Evolutionary conservation across 2,329 filamentous ascomycete genomes (phyloP), one percentile per base, ranked within the genome.

Genomic region (Phialophora expanda): DNA sequence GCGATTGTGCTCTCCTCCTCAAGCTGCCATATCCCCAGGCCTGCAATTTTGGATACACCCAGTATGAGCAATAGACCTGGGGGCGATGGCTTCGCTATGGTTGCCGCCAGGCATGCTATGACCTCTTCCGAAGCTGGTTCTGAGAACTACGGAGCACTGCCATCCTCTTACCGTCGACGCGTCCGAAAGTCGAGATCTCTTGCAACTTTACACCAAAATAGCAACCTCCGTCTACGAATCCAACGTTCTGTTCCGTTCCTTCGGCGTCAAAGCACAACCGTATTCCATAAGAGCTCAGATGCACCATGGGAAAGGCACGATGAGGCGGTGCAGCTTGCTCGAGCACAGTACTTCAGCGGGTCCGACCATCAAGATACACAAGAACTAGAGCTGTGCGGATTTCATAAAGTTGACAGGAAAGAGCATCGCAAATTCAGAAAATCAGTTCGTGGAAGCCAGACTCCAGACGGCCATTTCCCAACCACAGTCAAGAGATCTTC

Each of bases 161-260:
- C 81, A 28, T 83, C 81, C 4, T 83, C 81, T 1, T 82, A 81
- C 48, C 48, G 48, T 66, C 77, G 80, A 26, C 78, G 76, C 58
- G 74, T 83, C 32, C 78, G 79, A 34, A 82, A 80, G 68, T 76
- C 81, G 7, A 80, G 77, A 65, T 83, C 81, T n/a, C 48, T 60
- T 28, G 51, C 65, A 20, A 46, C 56, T 24, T 56, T 68, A 17
- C 48, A 51, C 17, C 50, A 44, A 11, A 62, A 32, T 38, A 61
- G 59, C 57, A 67, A 61, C 38, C 54, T 73, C 24, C 64, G 61
- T 22, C 58, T 72, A 7, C 70, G 69, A 2, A 69, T 81, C 64
- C 75, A 76, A 62, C 77, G 75, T n/a, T 81, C 81, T 0, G 73
- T 78, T 59, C 81, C 80, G 14, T 80, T 82, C 61, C 73, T 80